These are phyloP conservation scores for Trametes cubensis DNA, from an alignment of 768 basidiomycete species.

Conservation along the genomic window DNA sequence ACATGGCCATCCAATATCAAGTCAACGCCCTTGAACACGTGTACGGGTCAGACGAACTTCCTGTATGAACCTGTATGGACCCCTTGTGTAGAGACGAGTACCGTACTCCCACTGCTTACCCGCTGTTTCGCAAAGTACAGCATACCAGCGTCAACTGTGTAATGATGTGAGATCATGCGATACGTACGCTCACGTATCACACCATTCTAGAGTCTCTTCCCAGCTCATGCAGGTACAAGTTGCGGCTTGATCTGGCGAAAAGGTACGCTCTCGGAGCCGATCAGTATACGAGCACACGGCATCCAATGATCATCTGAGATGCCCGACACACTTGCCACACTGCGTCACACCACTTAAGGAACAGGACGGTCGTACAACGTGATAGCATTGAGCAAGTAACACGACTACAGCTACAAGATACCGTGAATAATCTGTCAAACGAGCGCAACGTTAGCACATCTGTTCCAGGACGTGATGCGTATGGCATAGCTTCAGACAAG, in stretches of 20 bases:
- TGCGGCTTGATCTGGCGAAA: too few relatives aligned
- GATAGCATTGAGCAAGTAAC: conserved; percentile 15
- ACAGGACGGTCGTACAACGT: conserved; percentile 14
- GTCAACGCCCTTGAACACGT: not conserved
- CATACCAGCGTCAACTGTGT: too few relatives aligned
- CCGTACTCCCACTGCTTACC: not conserved
- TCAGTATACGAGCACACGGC: not conserved
- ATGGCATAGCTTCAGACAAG: conserved; percentile 59
- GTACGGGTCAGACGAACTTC: too few relatives aligned
- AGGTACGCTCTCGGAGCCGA: not conserved
- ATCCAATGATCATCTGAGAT: not conserved
- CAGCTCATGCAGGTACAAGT: too few relatives aligned
- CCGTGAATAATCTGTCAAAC: conserved; percentile 22
- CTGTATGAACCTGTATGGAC: too few relatives aligned
- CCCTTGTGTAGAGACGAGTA: not conserved
- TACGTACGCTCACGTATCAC: too few relatives aligned
- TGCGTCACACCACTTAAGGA: not conserved
- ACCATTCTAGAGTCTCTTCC: too few relatives aligned
- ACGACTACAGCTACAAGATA: conserved; percentile 27
- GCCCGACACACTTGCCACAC: too few relatives aligned
- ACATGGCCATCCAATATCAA: not conserved
- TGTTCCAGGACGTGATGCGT: not conserved
- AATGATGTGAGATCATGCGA: too few relatives aligned
- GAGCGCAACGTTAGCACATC: not conserved
- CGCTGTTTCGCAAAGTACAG: too few relatives aligned